These are phyloP conservation scores for Elsinoe perseae DNA, from an alignment of 2,329 filamentous ascomycete genomes.

Conservation along the genomic window DNA sequence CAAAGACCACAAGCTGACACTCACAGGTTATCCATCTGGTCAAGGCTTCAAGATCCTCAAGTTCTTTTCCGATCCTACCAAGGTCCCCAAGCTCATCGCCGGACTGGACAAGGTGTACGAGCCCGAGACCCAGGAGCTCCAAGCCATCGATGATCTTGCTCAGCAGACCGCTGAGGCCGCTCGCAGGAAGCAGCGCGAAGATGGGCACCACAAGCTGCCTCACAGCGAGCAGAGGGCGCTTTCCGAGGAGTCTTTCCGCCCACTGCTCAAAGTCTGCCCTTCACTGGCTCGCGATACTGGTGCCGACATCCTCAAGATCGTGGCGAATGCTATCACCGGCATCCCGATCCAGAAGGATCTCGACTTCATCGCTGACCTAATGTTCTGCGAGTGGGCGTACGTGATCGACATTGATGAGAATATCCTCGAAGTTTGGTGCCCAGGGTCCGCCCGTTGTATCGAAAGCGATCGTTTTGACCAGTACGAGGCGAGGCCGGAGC, in stretches of 20 bases:
- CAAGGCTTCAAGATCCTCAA: conserved; percentile 23
- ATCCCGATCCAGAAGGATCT: conserved; percentile 16
- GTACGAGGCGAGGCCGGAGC: background rate
- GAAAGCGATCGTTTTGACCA: background rate
- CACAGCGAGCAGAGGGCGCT: background rate
- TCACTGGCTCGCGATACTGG: conserved; percentile 15
- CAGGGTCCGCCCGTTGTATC: background rate
- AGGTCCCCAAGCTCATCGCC: conserved; percentile 23
- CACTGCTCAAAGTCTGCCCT: background rate
- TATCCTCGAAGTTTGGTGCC: conserved; percentile 17
- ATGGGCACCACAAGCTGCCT: background rate
- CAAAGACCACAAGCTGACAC: too few species aligned
- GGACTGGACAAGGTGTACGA: conserved; percentile 21
- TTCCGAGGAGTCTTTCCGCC: background rate
- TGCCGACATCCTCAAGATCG: background rate
- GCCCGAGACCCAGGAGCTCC: conserved; percentile 15
- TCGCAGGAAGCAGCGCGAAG: background rate
- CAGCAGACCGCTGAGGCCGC: background rate
- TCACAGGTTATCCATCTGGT: conserved; percentile 21
- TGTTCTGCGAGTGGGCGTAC: conserved; percentile 26
- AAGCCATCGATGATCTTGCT: conserved; percentile 10
- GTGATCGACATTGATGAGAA: conserved; percentile 24
- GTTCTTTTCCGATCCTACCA: conserved; percentile 22
- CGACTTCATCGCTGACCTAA: conserved; percentile 22
- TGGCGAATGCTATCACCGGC: background rate